A percentile compares a stretch with the other conserved stretches of the same genome.
Evolutionary conservation across 352 stramenopile species (phyloP).

Genomic region (Globisporangium lucens): DNA sequence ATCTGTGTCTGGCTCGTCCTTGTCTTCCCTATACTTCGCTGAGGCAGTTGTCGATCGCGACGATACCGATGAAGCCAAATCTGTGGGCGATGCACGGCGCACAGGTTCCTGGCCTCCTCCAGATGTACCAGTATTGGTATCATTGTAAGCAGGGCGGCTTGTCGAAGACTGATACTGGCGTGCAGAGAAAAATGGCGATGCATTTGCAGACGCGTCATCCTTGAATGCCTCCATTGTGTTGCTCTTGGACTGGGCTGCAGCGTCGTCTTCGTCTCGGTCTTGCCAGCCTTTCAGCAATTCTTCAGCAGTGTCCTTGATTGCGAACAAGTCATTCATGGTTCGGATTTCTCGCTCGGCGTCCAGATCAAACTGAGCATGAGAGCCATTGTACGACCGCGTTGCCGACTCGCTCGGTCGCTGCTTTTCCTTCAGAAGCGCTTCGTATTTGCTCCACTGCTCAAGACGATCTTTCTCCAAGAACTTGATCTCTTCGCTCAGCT

Average conservation of each 20-base stretch:
- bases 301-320: slow-evolving; percentile 39
- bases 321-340: slow-evolving; percentile 36
- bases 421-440: slow-evolving; percentile 46
- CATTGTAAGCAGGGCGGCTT: not conserved
- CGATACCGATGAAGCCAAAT: not conserved
- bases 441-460: slow-evolving; percentile 73
- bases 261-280: not conserved
- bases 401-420: slow-evolving; percentile 14
- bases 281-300: slow-evolving; percentile 37
- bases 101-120: not conserved
- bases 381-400: not conserved
- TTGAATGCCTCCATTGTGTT: not conserved
- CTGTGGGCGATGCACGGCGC: not conserved
- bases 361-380: slow-evolving; percentile 12
- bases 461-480: slow-evolving; percentile 76
- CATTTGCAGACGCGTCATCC: not conserved
- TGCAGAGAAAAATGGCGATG: not conserved
- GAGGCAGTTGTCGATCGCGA: not conserved
- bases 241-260: not conserved
- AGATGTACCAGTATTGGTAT: not conserved
- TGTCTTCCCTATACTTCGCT: not conserved
- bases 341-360: slow-evolving; percentile 18
- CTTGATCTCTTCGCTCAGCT: slow-evolving; percentile 70
- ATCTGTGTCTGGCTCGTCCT: not conserved
- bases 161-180: not conserved